Conservation (phyloP, 2,329 filamentous ascomycete genomes). For the Colletotrichum gloeosporioides region DNA sequence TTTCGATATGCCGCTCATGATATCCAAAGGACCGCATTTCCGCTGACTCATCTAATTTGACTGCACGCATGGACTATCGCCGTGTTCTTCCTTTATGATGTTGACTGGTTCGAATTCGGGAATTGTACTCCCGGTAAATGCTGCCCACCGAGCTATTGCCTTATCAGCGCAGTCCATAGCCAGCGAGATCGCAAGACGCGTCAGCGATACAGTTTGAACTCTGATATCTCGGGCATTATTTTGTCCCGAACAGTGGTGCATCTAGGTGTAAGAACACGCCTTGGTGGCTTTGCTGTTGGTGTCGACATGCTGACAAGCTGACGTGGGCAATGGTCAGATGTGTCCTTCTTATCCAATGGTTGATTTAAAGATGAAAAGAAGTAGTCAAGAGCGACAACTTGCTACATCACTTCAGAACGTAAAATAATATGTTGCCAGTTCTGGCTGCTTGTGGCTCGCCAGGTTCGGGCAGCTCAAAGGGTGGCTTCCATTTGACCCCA, state of each 20-base stretch:
- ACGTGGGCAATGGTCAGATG: neutral
- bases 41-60: neutral
- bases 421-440: neutral
- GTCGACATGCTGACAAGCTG: neutral
- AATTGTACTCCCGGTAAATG: neutral
- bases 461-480: neutral
- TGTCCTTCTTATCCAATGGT: neutral
- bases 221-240: neutral
- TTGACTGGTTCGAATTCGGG: neutral
- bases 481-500: neutral
- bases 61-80: neutral
- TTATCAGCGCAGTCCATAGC: neutral
- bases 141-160: neutral
- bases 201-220: neutral
- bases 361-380: no score
- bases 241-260: neutral
- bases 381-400: fast-evolving
- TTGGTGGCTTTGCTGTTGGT: neutral
- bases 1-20: neutral
- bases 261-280: neutral
- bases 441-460: neutral
- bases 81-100: neutral
- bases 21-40: neutral
- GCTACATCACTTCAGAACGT: fast-evolving
- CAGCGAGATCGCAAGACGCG: neutral